A percentile compares a stretch with the other conserved stretches of the same genome.
Conservation (phyloP, 495 filamentous ascomycete genomes). For the Mycothermus thermophilus region DNA sequence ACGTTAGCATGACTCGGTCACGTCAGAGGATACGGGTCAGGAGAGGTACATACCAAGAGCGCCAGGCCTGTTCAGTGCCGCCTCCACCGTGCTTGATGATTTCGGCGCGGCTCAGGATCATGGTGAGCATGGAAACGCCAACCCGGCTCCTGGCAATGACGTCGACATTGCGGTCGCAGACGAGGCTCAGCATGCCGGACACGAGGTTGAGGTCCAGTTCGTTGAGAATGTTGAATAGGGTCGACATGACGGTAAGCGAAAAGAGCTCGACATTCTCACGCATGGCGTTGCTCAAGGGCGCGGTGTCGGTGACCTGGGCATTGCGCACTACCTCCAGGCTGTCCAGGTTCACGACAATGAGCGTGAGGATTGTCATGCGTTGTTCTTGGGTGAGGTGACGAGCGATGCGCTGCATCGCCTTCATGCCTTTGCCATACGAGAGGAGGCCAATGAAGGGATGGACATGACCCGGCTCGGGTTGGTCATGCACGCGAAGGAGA, state of each 20-base stretch:
- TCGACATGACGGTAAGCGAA: conserved; percentile 71
- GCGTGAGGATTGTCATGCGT: conserved; percentile 82
- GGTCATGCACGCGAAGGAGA: conserved; percentile 77
- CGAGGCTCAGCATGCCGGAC: conserved; percentile 71
- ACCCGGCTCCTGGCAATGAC: conserved; percentile 68
- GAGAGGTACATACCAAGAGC: conserved; percentile 52
- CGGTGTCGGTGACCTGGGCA: conserved; percentile 55
- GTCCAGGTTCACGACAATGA: conserved; percentile 91
- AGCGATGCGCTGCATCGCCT: conserved; percentile 86
- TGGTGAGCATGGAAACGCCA: conserved; percentile 79
- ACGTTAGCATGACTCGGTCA: conserved; percentile 5
- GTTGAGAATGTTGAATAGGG: conserved; percentile 73
- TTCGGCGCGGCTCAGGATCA: conserved; percentile 88
- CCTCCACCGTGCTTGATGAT: conserved; percentile 69
- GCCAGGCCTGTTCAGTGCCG: conserved; percentile 57
- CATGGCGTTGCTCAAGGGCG: conserved; percentile 51
- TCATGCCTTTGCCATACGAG: conserved; percentile 90
- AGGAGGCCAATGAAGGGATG: conserved; percentile 97
- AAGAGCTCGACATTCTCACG: conserved; percentile 91
- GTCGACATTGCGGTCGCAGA: conserved; percentile 69
- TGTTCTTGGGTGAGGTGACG: conserved; percentile 84
- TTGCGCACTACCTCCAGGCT: conserved; percentile 74
- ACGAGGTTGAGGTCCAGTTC: conserved; percentile 85
- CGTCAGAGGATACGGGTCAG: no score
- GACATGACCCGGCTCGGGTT: conserved; percentile 57